phyloP scores from a whole-genome alignment of 192 early-diverging fungal species.

The Backusella sp. region DNA sequence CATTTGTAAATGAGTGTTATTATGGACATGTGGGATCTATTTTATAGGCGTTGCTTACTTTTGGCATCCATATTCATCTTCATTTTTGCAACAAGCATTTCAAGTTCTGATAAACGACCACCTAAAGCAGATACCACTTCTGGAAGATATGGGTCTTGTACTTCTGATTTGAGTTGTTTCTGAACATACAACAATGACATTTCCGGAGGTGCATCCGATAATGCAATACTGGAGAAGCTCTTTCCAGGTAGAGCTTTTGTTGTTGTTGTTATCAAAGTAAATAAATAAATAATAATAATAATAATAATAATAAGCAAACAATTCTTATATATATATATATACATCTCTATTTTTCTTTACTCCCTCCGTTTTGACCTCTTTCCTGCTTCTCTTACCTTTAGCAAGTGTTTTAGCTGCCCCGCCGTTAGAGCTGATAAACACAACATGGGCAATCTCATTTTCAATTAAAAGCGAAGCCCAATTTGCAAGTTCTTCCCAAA shows the following conservation, averaged over 20 bases:
- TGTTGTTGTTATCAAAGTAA: not conserved
- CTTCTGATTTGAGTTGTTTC: conserved; percentile 39
- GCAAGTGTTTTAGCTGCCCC: conserved; percentile 64
- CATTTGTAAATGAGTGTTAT: not conserved
- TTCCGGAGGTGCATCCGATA: conserved; percentile 70
- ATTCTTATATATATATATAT: not conserved
- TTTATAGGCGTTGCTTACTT: conserved; percentile 41
- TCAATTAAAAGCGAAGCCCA: conserved; percentile 84
- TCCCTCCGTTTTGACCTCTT: not conserved
- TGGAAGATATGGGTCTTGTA: conserved; percentile 33
- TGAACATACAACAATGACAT: conserved; percentile 61
- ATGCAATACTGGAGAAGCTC: conserved; percentile 62
- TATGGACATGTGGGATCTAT: not conserved
- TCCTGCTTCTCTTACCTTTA: conserved; percentile 49
- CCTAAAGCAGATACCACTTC: conserved; percentile 73
- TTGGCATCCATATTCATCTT: conserved; percentile 60
- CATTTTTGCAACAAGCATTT: conserved; percentile 88
- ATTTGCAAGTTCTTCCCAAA: conserved; percentile 77
- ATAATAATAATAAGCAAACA: not conserved
- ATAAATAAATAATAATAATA: not conserved
- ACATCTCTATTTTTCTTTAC: not conserved
- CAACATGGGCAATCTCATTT: conserved; percentile 87
- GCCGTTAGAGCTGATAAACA: conserved; percentile 81
- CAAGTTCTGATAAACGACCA: conserved; percentile 88
- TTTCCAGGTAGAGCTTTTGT: conserved; percentile 64